Base-by-base conservation (phyloP, 2,329 filamentous ascomycete species). In the Lojkania enalia region DNA sequence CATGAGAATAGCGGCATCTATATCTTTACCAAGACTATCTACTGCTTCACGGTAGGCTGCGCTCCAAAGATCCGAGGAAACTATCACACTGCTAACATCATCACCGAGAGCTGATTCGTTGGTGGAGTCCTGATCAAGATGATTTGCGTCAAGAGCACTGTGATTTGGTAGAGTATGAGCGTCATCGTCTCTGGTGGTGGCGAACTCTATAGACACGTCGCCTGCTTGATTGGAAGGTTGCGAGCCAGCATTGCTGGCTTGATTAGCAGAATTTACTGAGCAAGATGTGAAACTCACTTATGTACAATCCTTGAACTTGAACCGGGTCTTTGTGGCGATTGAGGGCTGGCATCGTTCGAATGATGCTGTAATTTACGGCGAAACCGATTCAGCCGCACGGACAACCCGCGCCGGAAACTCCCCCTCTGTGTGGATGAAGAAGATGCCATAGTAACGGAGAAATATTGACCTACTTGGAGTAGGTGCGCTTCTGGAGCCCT, bases 31-130 rank as follows among this genome's bases (percentile, higher is more conserved):
- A 33, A 47, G 35, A 35, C 39, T 39, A 2, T 38, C 33, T 9
- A 47, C 39, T 27, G 44, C 44, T 39, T 47, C 44, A 29, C 44
- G 33, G 35, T 47, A 47, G 19, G 44, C 44, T 42, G 39, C 44
- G 29, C 44, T 47, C 44, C 44, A 47, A 33, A 47, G 23, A 35
- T 47, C 44, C 18, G 44, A 38, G 20, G 21, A 33, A 32, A 16
- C 25, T 6, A 13, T 19, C n/a, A 38, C 3, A 33, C 32, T 38
- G 33, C 15, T 15, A 16, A 2, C 27, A 18, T 18, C 27, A 15
- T 37, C 20, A 38, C 6, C 20, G 3, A 3, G n/a, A 19, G 35
- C 23, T 13, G 35, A 36, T 31, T 14, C 20, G 37, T 41, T 16
- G 23, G 31, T 37, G n/a, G 19, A 9, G 20, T 25, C 12, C 20